phyloP scores from a whole-genome alignment of 139 green algal genomes.

The Nannochloris sp. region DNA sequence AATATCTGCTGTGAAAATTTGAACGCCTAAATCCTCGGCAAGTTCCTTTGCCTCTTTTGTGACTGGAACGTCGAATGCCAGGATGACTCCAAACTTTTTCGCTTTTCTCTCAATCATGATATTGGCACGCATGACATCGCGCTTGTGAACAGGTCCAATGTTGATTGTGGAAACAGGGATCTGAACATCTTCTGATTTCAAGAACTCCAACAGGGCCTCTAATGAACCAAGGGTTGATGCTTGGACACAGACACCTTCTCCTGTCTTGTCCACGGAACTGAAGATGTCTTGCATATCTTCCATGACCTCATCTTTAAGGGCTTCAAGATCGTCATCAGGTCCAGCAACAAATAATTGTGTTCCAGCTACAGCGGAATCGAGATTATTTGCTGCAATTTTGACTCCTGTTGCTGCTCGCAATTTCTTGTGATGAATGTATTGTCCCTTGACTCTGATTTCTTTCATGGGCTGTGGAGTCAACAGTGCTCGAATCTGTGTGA shows the following conservation, averaged over 20 bases:
- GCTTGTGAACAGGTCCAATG: slow-evolving; percentile 89
- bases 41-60: slow-evolving; percentile 69
- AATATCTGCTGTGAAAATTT: slow-evolving; percentile 97
- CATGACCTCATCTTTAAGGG: slow-evolving; percentile 87
- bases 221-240: slow-evolving; percentile 95
- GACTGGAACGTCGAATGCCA: slow-evolving; percentile 94
- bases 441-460: slow-evolving; percentile 91
- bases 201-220: slow-evolving; percentile 94
- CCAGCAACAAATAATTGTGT: slow-evolving; percentile 67
- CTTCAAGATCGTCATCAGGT: slow-evolving; percentile 84
- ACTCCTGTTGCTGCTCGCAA: slow-evolving; percentile 83
- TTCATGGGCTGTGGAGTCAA: slow-evolving; percentile 84
- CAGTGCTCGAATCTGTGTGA: slow-evolving; percentile 87
- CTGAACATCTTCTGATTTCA: slow-evolving; percentile 65
- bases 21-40: slow-evolving; percentile 75
- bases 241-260: slow-evolving; percentile 94
- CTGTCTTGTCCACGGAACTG: slow-evolving; percentile 40
- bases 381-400: slow-evolving; percentile 86
- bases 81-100: slow-evolving; percentile 89
- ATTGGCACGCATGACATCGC: slow-evolving; percentile 91
- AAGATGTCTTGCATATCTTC: slow-evolving; percentile 93
- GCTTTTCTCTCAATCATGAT: slow-evolving; percentile 86
- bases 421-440: slow-evolving; percentile 96
- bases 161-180: slow-evolving; percentile 88
- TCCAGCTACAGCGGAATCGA: slow-evolving; percentile 90